Base-by-base conservation (phyloP, 495 filamentous ascomycete species). In the Xylaria telfairii region DNA sequence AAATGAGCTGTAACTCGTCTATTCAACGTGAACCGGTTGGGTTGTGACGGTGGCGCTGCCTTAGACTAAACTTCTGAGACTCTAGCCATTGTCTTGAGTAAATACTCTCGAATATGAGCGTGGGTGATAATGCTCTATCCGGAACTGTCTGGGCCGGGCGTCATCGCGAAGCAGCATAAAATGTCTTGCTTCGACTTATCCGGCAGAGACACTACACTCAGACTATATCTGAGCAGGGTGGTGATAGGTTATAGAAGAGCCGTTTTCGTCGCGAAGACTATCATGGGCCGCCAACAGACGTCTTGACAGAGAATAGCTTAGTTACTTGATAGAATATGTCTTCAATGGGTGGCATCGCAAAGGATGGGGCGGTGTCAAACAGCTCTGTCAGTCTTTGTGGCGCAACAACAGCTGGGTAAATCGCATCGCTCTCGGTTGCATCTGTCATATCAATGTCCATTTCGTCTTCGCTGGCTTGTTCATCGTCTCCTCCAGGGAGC, bases 281-380 rank as follows among this genome's bases (percentile, higher is more conserved):
- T 71, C 64, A 71, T 28, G 54, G 30, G 21, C 68, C 56, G 4
- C 69, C 15, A 1, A 72, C 72, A 26, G 65, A 56, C 0, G 84
- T 80, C 69, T 87, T 89, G 28, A 84, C 75, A 9, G 83, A 83
- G 74, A 88, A 89, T 64, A 92, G 72, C 13, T 81, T 85, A 1
- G 89, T 89, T 21, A 97, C 91, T 67, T 90, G 88, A 72, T 90
- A 87, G 77, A 97, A 96, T 74, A 96, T 82, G 64, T 93, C 90
- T 64, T 88, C 87, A 51, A 96, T 89, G 47, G 92, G 88, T 34
- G 93, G 92, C 80, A 96, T 85, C 12, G 91, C 90, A 80, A 90
- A 93, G 8, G 92, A 86, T 30, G 92, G 90, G 1, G 87, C 90
- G 41, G 86, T 85, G 67, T 93, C 90, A 77, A 97, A 96, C 10